Base-by-base conservation (phyloP, 305 asterid species). In the Rubia peregrina region DNA sequence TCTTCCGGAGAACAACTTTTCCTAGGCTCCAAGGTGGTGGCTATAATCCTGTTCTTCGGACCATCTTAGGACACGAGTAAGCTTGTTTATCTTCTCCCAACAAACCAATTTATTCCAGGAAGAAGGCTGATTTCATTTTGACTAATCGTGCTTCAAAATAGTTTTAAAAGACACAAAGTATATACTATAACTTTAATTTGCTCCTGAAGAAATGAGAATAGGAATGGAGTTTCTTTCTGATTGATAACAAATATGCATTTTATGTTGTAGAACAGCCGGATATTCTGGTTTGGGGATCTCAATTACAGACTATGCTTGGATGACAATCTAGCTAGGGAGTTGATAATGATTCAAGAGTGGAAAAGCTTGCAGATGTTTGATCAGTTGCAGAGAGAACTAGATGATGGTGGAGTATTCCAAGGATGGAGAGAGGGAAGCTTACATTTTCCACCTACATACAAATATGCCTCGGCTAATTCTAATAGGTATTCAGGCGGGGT, bases 251-350 rank as follows among this genome's bases (percentile, higher is more conserved):
- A 65, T 10, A n/a, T 12, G 55, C 10, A 24, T 76, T 38, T 81
- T 82, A 19, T 83, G 75, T 79, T 80, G 81, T 82, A 74, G 78
- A 78, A 73, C 90, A 92, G 97, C 77, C 89, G 78, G 89, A 84
- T 92, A 87, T 92, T 90, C 84, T 92, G 95, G 97, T 90, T 92
- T 30, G 97, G 98, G 70, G 97, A 92, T 84, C 96, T 92, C 76
- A 92, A 92, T 86, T 92, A 92, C 83, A 88, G 98, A 76, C 70
- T 92, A 70, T 90, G 81, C 82, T 79, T 92, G 69, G 95, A 90
- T 76, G 95, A 92, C 85, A 84, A 77, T 75, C 74, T 84, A 71
- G 95, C 98, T 19, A 87, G 98, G 81, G 83, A 88, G 73, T 75
- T 92, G 56, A 85, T 92, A 78, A 82, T 73, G 76, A 83, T 80